phyloP scores from a whole-genome alignment of 2,329 filamentous ascomycete genomes.

The Pochonia chlamydosporia region DNA sequence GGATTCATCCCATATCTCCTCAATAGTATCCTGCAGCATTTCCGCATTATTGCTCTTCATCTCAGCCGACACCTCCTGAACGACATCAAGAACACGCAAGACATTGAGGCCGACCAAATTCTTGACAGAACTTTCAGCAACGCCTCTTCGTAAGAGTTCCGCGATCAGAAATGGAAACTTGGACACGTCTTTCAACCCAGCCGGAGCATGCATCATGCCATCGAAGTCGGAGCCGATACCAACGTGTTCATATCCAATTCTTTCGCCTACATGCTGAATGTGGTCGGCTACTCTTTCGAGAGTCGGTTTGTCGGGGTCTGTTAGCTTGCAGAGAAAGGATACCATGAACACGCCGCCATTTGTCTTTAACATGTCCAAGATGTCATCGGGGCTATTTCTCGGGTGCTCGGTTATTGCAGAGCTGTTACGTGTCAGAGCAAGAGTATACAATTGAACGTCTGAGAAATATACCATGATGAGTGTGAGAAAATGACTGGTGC shows the following conservation, averaged over 20 bases:
- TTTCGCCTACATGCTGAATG: conserved; percentile 68
- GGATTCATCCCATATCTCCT: conserved; percentile 6
- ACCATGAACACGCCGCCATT: conserved; percentile 75
- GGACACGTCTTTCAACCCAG: conserved; percentile 72
- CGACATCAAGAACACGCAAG: neutral
- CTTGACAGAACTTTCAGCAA: conserved; percentile 1
- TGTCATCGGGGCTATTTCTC: conserved; percentile 76
- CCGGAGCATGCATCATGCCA: conserved; percentile 58
- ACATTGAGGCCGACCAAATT: neutral
- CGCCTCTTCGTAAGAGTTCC: conserved; percentile 7
- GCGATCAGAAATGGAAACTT: conserved; percentile 54
- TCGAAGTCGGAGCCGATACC: conserved; percentile 83
- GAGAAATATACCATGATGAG: conserved; percentile 13
- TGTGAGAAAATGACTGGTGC: conserved; percentile 82
- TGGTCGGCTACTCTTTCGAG: conserved; percentile 70
- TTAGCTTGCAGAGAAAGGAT: conserved; percentile 73
- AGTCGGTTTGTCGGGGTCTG: conserved; percentile 62
- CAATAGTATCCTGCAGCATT: conserved; percentile 4
- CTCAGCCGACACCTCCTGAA: neutral
- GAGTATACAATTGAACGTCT: neutral
- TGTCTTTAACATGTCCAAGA: conserved; percentile 66
- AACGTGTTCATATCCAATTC: conserved; percentile 77
- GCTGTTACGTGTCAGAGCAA: conserved; percentile 30
- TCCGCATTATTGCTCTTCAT: neutral
- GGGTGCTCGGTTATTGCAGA: conserved; percentile 70